Percentiles rank a stretch among this genome's conserved stretches.
Evolutionary conservation across 2,329 filamentous ascomycete species (phyloP).

Genomic region (Trichoderma polysporum): DNA sequence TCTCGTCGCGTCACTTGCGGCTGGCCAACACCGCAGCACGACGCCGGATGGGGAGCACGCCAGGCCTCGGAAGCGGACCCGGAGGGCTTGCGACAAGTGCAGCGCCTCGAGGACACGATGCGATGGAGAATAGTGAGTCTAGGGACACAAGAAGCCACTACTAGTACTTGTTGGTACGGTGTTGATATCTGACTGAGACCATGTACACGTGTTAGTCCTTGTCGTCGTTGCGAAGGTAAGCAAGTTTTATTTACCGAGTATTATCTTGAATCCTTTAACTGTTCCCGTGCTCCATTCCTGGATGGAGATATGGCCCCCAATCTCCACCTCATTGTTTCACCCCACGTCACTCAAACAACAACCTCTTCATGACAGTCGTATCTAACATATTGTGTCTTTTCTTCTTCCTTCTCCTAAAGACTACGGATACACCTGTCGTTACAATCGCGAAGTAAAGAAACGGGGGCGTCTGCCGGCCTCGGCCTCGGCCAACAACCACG

Average conservation of each 20-base stretch:
- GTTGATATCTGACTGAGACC: constrained; percentile 13
- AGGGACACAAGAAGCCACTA: background rate
- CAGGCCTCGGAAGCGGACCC: constrained; percentile 32
- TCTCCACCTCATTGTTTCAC: background rate
- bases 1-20: background rate
- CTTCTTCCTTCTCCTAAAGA: constrained; percentile 27
- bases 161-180: too few relatives aligned
- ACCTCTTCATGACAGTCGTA: background rate
- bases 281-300: background rate
- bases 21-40: background rate
- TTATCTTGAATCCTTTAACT: background rate
- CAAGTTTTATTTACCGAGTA: background rate
- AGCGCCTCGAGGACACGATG: constrained; percentile 44
- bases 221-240: constrained; percentile 40
- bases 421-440: constrained; percentile 40
- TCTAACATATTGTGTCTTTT: background rate
- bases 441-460: constrained; percentile 40
- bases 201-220: constrained; percentile 24
- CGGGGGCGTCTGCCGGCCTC: constrained; percentile 36
- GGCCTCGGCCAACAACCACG: constrained; percentile 1
- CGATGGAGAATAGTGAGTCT: constrained; percentile 44
- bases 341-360: background rate
- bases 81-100: constrained; percentile 36
- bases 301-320: background rate
- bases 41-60: constrained; percentile 26